phyloP scores from a whole-genome alignment of 805 yeast species.

The Monosporozyma siamensis region DNA sequence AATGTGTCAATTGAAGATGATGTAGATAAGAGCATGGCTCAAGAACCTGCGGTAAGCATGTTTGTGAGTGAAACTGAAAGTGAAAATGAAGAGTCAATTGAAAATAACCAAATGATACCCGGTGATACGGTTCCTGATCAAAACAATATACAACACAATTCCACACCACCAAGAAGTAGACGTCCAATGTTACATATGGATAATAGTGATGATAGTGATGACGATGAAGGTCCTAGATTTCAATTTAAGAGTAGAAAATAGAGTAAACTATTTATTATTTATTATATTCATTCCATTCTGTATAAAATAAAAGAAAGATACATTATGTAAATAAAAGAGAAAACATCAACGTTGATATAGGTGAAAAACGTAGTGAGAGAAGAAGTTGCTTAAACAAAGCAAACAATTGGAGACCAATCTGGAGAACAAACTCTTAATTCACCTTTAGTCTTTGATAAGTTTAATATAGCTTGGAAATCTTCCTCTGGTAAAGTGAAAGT shows the following conservation, averaged over 20 bases:
- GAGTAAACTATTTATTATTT: neutral
- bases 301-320: neutral
- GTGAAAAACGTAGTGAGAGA: neutral
- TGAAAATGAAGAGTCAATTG: conserved; percentile 1
- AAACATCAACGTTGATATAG: too few species aligned
- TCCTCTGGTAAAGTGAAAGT: conserved; percentile 29
- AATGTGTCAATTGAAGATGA: neutral
- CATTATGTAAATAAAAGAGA: neutral
- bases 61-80: too few species aligned
- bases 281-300: neutral
- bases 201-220: conserved; percentile 19
- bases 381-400: neutral
- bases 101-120: conserved; percentile 4
- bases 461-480: conserved; percentile 28
- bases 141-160: neutral
- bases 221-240: conserved; percentile 31
- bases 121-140: neutral
- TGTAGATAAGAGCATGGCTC: too few species aligned
- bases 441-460: conserved; percentile 22
- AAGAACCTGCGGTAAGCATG: too few species aligned
- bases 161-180: neutral
- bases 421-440: conserved; percentile 26
- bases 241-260: conserved; percentile 24
- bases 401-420: conserved; percentile 19
- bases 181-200: neutral